Percentiles rank a stretch among this genome's conserved stretches.
Conservation (phyloP, 2,329 filamentous ascomycete genomes). For the Boeremia lycopersici region DNA sequence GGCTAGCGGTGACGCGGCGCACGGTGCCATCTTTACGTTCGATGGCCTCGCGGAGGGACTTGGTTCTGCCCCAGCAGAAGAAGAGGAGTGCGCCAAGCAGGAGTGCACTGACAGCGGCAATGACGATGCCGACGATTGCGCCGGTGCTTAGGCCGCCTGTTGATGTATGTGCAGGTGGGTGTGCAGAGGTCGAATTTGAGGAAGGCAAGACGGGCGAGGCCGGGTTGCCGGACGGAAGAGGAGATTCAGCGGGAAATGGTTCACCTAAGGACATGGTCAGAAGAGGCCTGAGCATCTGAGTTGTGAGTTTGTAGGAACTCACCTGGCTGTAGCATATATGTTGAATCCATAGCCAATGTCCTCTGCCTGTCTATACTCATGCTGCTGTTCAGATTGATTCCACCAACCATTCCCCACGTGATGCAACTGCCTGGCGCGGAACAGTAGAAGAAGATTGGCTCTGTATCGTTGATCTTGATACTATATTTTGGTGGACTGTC, state of each 20-base stretch:
- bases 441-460: slow-evolving; percentile 49
- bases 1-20: background rate
- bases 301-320: too few relatives aligned
- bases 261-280: slow-evolving; percentile 25
- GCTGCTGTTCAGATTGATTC: slow-evolving; percentile 65
- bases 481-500: slow-evolving; percentile 33
- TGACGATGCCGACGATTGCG: slow-evolving; percentile 60
- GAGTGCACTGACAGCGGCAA: slow-evolving; percentile 54
- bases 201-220: background rate
- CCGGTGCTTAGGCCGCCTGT: slow-evolving; percentile 38
- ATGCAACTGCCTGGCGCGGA: slow-evolving; percentile 69
- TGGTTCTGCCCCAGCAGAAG: slow-evolving; percentile 35
- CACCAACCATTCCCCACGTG: slow-evolving; percentile 73
- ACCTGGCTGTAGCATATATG: slow-evolving; percentile 40
- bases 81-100: slow-evolving; percentile 30
- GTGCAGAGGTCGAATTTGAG: slow-evolving; percentile 1
- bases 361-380: slow-evolving; percentile 33
- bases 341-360: slow-evolving; percentile 27
- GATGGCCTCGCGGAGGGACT: slow-evolving; percentile 30
- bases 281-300: too few relatives aligned
- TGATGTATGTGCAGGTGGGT: background rate
- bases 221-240: slow-evolving; percentile 15
- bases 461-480: slow-evolving; percentile 38
- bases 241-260: slow-evolving; percentile 36
- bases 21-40: slow-evolving; percentile 27